These are phyloP conservation scores for Botryotinia globosa DNA, from an alignment of 2,329 filamentous ascomycete genomes.

Conservation along the genomic window DNA sequence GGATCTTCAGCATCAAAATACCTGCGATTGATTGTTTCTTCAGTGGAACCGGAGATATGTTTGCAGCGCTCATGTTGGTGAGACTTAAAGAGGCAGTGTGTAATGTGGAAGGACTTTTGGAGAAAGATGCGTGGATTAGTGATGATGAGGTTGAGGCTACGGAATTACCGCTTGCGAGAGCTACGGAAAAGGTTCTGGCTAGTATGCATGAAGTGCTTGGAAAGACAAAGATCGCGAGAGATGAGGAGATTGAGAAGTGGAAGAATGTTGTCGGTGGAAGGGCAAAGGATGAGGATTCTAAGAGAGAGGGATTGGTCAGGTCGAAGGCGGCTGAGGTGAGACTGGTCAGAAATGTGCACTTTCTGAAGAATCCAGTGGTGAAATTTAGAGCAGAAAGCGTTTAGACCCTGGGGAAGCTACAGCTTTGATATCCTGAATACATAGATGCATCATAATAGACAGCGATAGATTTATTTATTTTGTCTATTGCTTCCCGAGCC, in stretches of 20 bases:
- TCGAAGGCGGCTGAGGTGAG: constrained; percentile 88
- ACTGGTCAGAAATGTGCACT: constrained; percentile 71
- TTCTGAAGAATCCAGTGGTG: constrained; percentile 63
- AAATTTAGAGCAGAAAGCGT: constrained; percentile 59
- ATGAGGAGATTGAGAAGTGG: constrained; percentile 57
- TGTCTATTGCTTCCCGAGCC: neutral
- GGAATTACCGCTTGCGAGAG: constrained; percentile 78
- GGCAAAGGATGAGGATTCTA: constrained; percentile 42
- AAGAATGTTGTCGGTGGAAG: constrained; percentile 45
- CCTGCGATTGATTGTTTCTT: constrained; percentile 91
- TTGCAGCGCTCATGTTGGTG: constrained; percentile 84
- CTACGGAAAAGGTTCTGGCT: constrained; percentile 81
- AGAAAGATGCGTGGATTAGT: constrained; percentile 68
- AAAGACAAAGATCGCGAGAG: constrained; percentile 63
- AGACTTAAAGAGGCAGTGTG: constrained; percentile 80
- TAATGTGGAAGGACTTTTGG: constrained; percentile 47
- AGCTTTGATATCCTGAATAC: neutral
- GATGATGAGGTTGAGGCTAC: constrained; percentile 65
- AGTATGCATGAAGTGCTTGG: constrained; percentile 87
- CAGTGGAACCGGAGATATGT: constrained; percentile 97
- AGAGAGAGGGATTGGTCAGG: constrained; percentile 58
- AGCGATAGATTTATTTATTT: constrained; percentile 1
- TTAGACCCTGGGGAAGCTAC: constrained; percentile 19
- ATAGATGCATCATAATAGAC: constrained; percentile 5
- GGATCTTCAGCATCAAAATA: constrained; percentile 86